phyloP scores from a whole-genome alignment of 169 alveolate genomes.

The Neospora caninum region DNA sequence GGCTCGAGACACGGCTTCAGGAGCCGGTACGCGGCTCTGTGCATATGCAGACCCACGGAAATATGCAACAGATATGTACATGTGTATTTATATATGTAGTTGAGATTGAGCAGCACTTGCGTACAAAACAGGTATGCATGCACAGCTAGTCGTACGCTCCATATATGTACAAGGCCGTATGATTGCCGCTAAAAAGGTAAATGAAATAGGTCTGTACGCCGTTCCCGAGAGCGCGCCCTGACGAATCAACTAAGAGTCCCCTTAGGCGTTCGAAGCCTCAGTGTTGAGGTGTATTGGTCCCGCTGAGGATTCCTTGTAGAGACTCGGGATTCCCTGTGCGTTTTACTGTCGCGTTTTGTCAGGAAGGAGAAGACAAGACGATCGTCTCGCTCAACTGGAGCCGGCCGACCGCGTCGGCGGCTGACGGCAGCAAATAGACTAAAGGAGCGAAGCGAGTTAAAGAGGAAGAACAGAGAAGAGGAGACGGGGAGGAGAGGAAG shows the following conservation, averaged over 20 bases:
- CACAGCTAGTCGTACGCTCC: background rate
- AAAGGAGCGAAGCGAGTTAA: background rate
- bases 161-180: background rate
- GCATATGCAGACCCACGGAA: too few relatives aligned
- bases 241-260: too few relatives aligned
- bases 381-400: slow-evolving; percentile 21
- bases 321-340: background rate
- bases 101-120: too few relatives aligned
- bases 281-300: too few relatives aligned
- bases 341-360: background rate
- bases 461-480: background rate
- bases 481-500: background rate
- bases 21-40: too few relatives aligned
- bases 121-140: background rate
- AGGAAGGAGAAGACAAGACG: background rate
- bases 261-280: too few relatives aligned
- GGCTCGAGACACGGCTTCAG: too few relatives aligned
- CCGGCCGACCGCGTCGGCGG: background rate
- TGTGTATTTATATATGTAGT: background rate
- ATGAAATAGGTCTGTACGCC: too few relatives aligned
- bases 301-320: background rate
- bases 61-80: background rate
- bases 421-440: background rate
- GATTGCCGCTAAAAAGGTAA: background rate
- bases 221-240: too few relatives aligned